phyloP scores from a whole-genome alignment of 1,284 basidiomycete genomes.

The Flammula alnicola region DNA sequence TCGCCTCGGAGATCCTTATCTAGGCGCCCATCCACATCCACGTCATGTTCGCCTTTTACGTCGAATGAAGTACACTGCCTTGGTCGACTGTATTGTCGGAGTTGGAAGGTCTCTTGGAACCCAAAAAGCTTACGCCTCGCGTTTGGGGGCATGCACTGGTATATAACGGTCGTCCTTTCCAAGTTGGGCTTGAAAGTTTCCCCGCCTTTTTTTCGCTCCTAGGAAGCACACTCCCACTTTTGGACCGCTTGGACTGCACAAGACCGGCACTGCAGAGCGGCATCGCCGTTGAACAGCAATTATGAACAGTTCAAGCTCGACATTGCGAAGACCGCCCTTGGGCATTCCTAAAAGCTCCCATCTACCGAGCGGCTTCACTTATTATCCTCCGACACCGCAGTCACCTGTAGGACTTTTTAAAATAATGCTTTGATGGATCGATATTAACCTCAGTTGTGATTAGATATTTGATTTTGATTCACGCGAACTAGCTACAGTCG shows the following conservation, averaged over 20 bases:
- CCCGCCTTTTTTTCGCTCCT: too few species aligned
- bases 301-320: not conserved
- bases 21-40: not conserved
- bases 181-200: too few species aligned
- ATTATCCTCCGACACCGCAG: not conserved
- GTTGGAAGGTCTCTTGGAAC: not conserved
- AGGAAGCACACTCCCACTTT: too few species aligned
- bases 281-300: not conserved
- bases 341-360: not conserved
- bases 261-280: not conserved
- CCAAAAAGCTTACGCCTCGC: not conserved
- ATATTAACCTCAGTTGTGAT: not conserved
- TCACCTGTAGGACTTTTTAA: not conserved
- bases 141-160: too few species aligned
- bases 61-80: too few species aligned
- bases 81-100: not conserved
- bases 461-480: constrained; percentile 10
- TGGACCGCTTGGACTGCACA: not conserved
- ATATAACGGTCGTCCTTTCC: too few species aligned
- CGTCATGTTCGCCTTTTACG: not conserved
- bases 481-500: constrained; percentile 4
- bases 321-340: not conserved
- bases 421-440: not conserved
- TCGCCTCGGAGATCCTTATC: not conserved
- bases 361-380: not conserved